These are phyloP conservation scores for Talaromyces islandicus DNA, from an alignment of 2,329 filamentous ascomycete species.

Conservation along the genomic window DNA sequence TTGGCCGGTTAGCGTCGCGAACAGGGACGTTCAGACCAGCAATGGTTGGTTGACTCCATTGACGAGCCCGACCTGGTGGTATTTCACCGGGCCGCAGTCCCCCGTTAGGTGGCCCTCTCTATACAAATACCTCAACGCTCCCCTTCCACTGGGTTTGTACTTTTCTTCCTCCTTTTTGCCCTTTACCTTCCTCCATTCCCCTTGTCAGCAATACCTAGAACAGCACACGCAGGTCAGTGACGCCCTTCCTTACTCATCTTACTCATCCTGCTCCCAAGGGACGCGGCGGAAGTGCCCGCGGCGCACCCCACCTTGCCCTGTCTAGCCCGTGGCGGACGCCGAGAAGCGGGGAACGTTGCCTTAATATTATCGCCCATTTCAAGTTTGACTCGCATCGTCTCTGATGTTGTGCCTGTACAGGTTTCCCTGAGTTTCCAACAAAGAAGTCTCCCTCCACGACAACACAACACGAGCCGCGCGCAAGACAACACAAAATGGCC, in stretches of 20 bases:
- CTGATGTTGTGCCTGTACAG: neutral
- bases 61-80: neutral
- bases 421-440: neutral
- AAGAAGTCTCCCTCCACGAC: neutral
- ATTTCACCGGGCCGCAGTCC: neutral
- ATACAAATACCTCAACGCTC: neutral
- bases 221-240: neutral
- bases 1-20: neutral
- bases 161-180: neutral
- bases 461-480: neutral
- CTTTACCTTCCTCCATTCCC: neutral
- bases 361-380: neutral
- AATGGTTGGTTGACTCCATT: neutral
- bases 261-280: neutral
- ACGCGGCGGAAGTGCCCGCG: neutral
- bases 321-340: neutral
- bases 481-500: slow-evolving; percentile 3
- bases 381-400: neutral
- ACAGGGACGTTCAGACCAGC: neutral
- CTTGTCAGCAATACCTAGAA: neutral
- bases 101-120: neutral
- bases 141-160: neutral
- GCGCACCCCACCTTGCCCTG: neutral
- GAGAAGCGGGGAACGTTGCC: neutral
- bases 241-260: neutral